Evolutionary conservation across 2,329 filamentous ascomycete species (phyloP).

Genomic region (Ophiostoma himal-ulmi): DNA sequence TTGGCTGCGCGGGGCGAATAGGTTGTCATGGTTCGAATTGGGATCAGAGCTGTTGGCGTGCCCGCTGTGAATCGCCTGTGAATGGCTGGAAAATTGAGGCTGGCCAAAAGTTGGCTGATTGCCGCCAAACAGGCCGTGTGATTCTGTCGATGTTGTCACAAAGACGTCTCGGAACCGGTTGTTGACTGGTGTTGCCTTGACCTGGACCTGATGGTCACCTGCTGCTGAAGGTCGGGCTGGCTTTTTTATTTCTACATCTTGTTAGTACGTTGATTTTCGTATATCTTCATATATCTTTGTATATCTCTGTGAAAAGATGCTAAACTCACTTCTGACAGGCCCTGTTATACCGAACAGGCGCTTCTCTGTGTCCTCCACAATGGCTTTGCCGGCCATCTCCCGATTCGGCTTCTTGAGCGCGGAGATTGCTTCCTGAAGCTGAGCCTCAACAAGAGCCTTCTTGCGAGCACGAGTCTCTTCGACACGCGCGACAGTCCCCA

Average conservation of each 20-base stretch:
- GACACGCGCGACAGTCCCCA: constrained; percentile 35
- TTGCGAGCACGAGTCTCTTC: constrained; percentile 56
- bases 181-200: constrained; percentile 54
- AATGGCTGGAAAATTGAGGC: neutral
- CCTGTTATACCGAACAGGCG: constrained; percentile 43
- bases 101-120: neutral
- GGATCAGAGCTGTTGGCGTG: constrained; percentile 28
- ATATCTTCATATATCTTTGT: neutral
- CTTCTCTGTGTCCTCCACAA: constrained; percentile 62
- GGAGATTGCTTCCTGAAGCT: constrained; percentile 67
- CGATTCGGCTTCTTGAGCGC: constrained; percentile 71
- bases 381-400: constrained; percentile 58
- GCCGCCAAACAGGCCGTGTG: constrained; percentile 13
- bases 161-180: constrained; percentile 50
- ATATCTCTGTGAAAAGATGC: too few relatives aligned
- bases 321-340: constrained; percentile 30
- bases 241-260: constrained; percentile 36
- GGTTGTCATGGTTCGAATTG: neutral
- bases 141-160: constrained; percentile 28
- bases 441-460: constrained; percentile 61
- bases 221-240: constrained; percentile 37
- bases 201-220: constrained; percentile 39
- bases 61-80: neutral
- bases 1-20: neutral
- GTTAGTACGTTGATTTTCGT: neutral